Percentiles rank a stretch among this genome's conserved stretches.
Evolutionary conservation across 2,329 filamentous ascomycete species (phyloP).

Genomic region (Dactylella cylindrospora): DNA sequence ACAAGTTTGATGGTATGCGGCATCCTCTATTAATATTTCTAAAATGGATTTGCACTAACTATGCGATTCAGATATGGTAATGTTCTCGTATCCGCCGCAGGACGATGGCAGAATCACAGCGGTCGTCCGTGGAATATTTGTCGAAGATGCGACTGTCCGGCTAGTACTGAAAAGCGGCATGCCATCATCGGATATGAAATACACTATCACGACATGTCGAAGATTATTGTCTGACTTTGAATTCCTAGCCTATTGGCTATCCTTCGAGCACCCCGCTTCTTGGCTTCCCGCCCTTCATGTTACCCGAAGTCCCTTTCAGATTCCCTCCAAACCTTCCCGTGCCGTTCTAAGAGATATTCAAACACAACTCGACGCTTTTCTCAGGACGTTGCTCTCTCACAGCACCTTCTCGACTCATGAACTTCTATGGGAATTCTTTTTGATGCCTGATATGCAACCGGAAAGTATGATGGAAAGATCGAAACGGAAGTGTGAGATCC

Average conservation of each 20-base stretch:
- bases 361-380: slow-evolving; percentile 78
- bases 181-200: slow-evolving; percentile 70
- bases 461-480: slow-evolving; percentile 88
- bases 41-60: neutral
- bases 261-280: slow-evolving; percentile 88
- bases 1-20: slow-evolving; percentile 71
- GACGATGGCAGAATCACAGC: slow-evolving; percentile 82
- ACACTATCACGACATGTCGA: slow-evolving; percentile 91
- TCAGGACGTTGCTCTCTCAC: slow-evolving; percentile 82
- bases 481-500: slow-evolving; percentile 77
- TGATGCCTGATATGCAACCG: slow-evolving; percentile 88
- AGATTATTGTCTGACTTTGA: slow-evolving; percentile 88
- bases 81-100: slow-evolving; percentile 73
- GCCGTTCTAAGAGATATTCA: slow-evolving; percentile 86
- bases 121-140: slow-evolving; percentile 92
- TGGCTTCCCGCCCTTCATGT: slow-evolving; percentile 82
- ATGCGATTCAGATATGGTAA: slow-evolving; percentile 65
- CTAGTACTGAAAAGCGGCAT: slow-evolving; percentile 93
- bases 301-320: slow-evolving; percentile 83
- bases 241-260: slow-evolving; percentile 78
- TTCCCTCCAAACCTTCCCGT: slow-evolving; percentile 86
- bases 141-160: slow-evolving; percentile 90
- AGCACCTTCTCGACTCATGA: slow-evolving; percentile 94
- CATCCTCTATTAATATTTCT: neutral
- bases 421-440: slow-evolving; percentile 98